phyloP scores from a whole-genome alignment of 495 filamentous ascomycete genomes.

The Monascus purpureus region DNA sequence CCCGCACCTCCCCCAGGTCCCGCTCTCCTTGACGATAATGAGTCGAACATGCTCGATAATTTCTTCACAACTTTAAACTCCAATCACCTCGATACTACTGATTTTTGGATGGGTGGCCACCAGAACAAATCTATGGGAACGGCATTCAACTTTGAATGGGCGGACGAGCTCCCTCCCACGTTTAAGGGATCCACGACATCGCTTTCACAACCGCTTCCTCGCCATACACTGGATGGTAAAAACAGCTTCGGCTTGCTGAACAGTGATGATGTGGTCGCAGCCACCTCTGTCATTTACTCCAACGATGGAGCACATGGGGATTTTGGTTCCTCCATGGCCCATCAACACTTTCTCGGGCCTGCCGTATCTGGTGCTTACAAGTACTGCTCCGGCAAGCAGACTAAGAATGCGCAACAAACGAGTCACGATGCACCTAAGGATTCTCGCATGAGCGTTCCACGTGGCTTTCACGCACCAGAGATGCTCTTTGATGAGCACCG shows the following conservation, averaged over 20 bases:
- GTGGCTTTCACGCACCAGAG: slow-evolving; percentile 28
- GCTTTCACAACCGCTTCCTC: slow-evolving; percentile 32
- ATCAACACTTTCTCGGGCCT: slow-evolving; percentile 17
- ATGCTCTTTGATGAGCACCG: slow-evolving; percentile 32
- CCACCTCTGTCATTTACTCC: slow-evolving; percentile 31
- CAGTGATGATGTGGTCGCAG: slow-evolving; percentile 34
- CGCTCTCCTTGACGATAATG: slow-evolving; percentile 45
- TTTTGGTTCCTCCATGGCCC: slow-evolving; percentile 14
- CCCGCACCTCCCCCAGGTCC: slow-evolving; percentile 44
- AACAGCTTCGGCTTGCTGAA: slow-evolving; percentile 9
- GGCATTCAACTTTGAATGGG: slow-evolving; percentile 34
- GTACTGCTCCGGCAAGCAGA: neutral
- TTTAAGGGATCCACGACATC: slow-evolving; percentile 49
- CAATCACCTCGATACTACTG: slow-evolving; percentile 33
- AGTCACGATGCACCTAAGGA: slow-evolving; percentile 3
- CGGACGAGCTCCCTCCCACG: slow-evolving; percentile 41
- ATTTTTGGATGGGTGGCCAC: slow-evolving; percentile 28
- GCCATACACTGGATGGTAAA: slow-evolving; percentile 12
- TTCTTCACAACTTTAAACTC: slow-evolving; percentile 49
- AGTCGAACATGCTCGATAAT: slow-evolving; percentile 44
- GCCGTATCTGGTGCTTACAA: slow-evolving; percentile 3
- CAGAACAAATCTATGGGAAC: slow-evolving; percentile 29
- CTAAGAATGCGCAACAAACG: slow-evolving; percentile 7
- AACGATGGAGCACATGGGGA: slow-evolving; percentile 3
- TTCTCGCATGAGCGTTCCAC: slow-evolving; percentile 11